phyloP scores from a whole-genome alignment of 495 filamentous ascomycete genomes.

The Penicillium flavigenum region DNA sequence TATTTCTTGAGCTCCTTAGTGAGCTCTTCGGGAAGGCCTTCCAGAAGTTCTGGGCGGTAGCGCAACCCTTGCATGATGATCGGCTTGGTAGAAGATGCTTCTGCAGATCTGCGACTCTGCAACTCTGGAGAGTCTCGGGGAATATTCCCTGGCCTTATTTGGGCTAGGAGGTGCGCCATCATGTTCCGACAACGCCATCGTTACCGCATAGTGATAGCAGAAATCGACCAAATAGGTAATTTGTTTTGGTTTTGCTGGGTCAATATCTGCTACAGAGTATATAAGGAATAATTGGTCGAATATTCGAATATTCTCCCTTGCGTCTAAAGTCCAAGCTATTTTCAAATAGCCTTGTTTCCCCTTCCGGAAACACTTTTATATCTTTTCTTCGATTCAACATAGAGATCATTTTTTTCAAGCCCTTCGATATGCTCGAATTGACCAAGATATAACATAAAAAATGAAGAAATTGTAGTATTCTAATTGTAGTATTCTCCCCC shows the following conservation, averaged over 20 bases:
- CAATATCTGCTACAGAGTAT: not conserved
- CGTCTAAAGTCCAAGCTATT: constrained; percentile 1
- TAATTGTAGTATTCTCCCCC: not conserved
- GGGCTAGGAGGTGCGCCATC: not conserved
- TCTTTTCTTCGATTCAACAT: not conserved
- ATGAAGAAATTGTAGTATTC: no score
- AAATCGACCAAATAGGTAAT: not conserved
- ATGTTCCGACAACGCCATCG: constrained; percentile 21
- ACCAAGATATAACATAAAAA: not conserved
- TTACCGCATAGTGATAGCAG: constrained; percentile 23
- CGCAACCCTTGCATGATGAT: constrained; percentile 20
- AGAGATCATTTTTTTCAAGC: not conserved
- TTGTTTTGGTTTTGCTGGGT: not conserved
- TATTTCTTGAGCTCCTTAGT: constrained; percentile 69
- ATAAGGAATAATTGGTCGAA: not conserved
- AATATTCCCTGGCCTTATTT: not conserved
- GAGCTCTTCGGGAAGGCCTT: constrained; percentile 70
- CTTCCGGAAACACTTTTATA: not conserved
- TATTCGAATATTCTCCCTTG: constrained; percentile 4
- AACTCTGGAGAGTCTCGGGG: constrained; percentile 1
- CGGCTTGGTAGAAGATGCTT: not conserved
- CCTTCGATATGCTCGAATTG: not conserved
- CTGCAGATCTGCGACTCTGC: not conserved
- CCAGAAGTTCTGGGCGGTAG: constrained; percentile 54
- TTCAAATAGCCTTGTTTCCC: not conserved